phyloP scores from a whole-genome alignment of 805 yeast genomes.

The Teunomyces kruisii region DNA sequence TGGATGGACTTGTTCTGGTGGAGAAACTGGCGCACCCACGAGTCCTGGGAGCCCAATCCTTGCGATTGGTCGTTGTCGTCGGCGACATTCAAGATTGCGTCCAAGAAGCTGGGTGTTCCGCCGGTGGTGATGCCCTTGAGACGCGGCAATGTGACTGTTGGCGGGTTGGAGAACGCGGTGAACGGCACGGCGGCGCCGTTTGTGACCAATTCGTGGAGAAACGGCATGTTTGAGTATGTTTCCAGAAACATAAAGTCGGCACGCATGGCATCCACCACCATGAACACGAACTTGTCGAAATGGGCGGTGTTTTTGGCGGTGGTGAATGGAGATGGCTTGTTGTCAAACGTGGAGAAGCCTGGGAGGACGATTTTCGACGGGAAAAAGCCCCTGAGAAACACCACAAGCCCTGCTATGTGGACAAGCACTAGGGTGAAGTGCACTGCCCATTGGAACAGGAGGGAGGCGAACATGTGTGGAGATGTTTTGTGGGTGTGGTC shows the following conservation, averaged over 20 bases:
- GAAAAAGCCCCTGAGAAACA: conserved; percentile 83
- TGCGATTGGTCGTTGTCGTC: conserved; percentile 80
- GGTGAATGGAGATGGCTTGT: conserved; percentile 20
- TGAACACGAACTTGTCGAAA: conserved; percentile 68
- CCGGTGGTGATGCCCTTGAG: conserved; percentile 93
- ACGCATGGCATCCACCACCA: conserved; percentile 92
- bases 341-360: conserved; percentile 47
- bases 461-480: background rate
- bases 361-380: conserved; percentile 81
- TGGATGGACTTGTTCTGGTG: conserved; percentile 49
- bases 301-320: conserved; percentile 21
- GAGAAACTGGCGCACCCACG: conserved; percentile 77
- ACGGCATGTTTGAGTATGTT: conserved; percentile 57
- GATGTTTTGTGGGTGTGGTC: background rate
- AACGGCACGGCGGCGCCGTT: conserved; percentile 77
- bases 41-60: conserved; percentile 71
- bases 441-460: conserved; percentile 15
- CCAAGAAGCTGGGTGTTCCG: conserved; percentile 89
- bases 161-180: conserved; percentile 92
- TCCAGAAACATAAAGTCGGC: conserved; percentile 79
- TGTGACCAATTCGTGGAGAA: conserved; percentile 63
- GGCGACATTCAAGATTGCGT: conserved; percentile 90
- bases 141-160: conserved; percentile 94
- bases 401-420: conserved; percentile 47
- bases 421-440: conserved; percentile 10